Percentiles rank a stretch among this genome's conserved stretches.
Evolutionary conservation across 2,329 filamentous ascomycete genomes (phyloP).

Genomic region (Lecanicillium sp.): DNA sequence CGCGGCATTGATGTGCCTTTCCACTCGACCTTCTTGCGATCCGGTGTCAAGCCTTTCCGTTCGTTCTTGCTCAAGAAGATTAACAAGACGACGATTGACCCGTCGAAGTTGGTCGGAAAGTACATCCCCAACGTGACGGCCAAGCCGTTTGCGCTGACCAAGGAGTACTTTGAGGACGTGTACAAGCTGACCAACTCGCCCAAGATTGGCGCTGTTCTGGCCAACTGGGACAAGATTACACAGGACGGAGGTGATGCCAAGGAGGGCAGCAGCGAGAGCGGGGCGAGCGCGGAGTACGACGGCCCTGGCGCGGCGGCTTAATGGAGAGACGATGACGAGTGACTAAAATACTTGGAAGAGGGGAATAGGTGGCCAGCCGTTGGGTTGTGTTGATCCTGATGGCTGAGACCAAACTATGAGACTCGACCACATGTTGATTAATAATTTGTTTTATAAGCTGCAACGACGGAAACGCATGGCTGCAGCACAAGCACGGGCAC

Average conservation of each 20-base stretch:
- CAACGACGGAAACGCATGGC: not conserved
- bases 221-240: conserved; percentile 75
- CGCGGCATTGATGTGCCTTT: conserved; percentile 98
- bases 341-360: not conserved
- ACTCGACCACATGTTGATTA: not conserved
- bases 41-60: conserved; percentile 97
- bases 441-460: not conserved
- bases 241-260: conserved; percentile 36
- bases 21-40: conserved; percentile 97
- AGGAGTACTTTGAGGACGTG: conserved; percentile 99
- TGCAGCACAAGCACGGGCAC: no score
- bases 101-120: conserved; percentile 92
- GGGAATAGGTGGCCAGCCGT: not conserved
- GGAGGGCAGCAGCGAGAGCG: conserved; percentile 33
- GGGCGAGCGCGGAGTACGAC: conserved; percentile 35
- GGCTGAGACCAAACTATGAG: conserved; percentile 1
- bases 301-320: conserved; percentile 37
- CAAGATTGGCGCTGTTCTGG: conserved; percentile 71
- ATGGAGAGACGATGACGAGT: conserved; percentile 8
- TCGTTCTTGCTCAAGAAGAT: conserved; percentile 99
- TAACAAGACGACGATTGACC: conserved; percentile 97
- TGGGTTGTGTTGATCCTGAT: conserved; percentile 2
- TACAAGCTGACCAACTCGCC: conserved; percentile 85
- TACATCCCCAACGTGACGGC: conserved; percentile 99
- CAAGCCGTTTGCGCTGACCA: conserved; percentile 88